Evolutionary conservation across 148 eudicot genomes (phyloP).

Genomic region (Rhododendron henanense): DNA sequence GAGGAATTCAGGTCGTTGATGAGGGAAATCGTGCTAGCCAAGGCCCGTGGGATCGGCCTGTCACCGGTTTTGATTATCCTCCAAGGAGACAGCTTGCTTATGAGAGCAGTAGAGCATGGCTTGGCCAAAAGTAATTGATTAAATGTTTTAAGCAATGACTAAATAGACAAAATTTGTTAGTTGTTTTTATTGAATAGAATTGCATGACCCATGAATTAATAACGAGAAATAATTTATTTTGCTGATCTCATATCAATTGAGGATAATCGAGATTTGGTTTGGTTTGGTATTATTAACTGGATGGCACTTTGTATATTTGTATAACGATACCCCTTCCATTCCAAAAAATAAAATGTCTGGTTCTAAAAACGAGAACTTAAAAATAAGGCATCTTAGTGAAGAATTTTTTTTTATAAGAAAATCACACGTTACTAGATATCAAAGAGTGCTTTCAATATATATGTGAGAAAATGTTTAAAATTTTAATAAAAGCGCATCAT

Average conservation of each 20-base stretch:
- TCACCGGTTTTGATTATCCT: constrained; percentile 44
- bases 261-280: too few relatives aligned
- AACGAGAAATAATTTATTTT: too few relatives aligned
- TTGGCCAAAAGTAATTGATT: constrained; percentile 10
- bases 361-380: background rate
- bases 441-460: background rate
- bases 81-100: constrained; percentile 48
- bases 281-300: too few relatives aligned
- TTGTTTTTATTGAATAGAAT: background rate
- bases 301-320: background rate
- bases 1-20: constrained; percentile 29
- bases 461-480: too few relatives aligned
- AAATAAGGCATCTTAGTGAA: too few relatives aligned
- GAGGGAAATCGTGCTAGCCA: constrained; percentile 47
- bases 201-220: background rate
- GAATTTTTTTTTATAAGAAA: too few relatives aligned
- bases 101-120: constrained; percentile 36
- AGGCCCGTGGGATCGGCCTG: constrained; percentile 53
- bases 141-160: background rate
- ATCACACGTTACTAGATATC: too few relatives aligned
- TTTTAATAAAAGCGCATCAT: background rate
- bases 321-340: background rate
- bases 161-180: background rate
- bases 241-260: background rate
- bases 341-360: too few relatives aligned